A percentile compares a stretch with the other conserved stretches of the same genome.
These are phyloP conservation scores for Vitis amurensis DNA, from an alignment of 164 flowering plant species.

Conservation along the genomic window DNA sequence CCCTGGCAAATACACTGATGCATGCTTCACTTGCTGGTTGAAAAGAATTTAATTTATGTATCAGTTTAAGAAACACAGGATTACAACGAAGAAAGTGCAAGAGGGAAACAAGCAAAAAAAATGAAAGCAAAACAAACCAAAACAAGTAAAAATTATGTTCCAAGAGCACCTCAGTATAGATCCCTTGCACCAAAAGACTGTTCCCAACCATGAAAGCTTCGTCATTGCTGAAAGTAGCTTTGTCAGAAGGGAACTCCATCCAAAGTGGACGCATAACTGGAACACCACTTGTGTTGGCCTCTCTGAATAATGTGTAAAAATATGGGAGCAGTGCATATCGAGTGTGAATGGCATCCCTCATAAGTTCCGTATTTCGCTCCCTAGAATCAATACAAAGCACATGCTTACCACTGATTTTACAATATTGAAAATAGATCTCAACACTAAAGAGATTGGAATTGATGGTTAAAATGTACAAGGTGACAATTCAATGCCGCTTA, in stretches of 20 bases:
- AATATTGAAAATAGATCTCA: background rate
- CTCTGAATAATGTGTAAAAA: slow-evolving; percentile 89
- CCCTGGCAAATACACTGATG: slow-evolving; percentile 86
- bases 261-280: slow-evolving; percentile 97
- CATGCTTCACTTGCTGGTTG: slow-evolving; percentile 67
- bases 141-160: background rate
- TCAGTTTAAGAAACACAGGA: no score
- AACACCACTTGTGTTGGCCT: slow-evolving; percentile 77
- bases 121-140: background rate
- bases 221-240: slow-evolving; percentile 80
- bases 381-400: slow-evolving; percentile 39
- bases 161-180: slow-evolving; percentile 64
- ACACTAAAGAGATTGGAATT: background rate
- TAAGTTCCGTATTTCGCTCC: slow-evolving; percentile 74
- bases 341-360: slow-evolving; percentile 77
- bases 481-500: background rate
- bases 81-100: background rate
- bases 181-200: slow-evolving; percentile 89
- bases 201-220: slow-evolving; percentile 98
- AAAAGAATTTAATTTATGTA: background rate
- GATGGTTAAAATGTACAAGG: background rate
- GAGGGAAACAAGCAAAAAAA: background rate
- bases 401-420: background rate
- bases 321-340: slow-evolving; percentile 89
- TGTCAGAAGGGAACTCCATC: slow-evolving; percentile 98